These are phyloP conservation scores for Aciculosporium take DNA, from an alignment of 2,329 filamentous ascomycete genomes.

Conservation along the genomic window DNA sequence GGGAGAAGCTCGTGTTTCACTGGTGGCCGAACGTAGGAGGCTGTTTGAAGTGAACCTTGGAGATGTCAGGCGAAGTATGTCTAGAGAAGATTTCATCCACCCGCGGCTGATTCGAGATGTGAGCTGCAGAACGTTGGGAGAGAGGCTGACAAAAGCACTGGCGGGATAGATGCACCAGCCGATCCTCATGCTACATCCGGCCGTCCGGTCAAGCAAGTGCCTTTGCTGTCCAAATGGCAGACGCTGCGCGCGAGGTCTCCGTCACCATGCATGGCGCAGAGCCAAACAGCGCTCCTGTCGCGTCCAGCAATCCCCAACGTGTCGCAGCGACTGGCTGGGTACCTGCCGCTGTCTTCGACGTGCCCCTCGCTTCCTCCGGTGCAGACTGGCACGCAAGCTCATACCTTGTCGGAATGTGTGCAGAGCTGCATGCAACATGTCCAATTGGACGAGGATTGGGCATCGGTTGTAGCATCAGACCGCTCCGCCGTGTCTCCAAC, in stretches of 20 bases:
- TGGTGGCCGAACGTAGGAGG: slow-evolving; percentile 13
- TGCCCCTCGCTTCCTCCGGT: slow-evolving; percentile 4
- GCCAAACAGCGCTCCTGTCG: slow-evolving; percentile 4
- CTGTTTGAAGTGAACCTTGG: slow-evolving; percentile 11
- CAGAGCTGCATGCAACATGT: neutral
- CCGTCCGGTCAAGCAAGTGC: neutral
- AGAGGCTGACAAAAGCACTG: neutral
- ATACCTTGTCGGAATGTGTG: slow-evolving; percentile 3
- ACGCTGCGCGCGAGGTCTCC: slow-evolving; percentile 2
- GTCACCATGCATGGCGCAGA: slow-evolving; percentile 4
- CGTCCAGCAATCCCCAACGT: slow-evolving; percentile 3
- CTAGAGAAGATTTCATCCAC: neutral
- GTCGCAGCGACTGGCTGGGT: slow-evolving; percentile 4
- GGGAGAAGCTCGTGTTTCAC: slow-evolving; percentile 3
- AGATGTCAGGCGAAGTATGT: neutral
- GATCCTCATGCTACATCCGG: neutral
- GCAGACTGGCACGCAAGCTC: neutral
- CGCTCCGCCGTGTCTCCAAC: neutral
- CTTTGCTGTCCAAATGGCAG: neutral
- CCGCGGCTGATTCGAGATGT: neutral
- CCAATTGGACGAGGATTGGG: neutral
- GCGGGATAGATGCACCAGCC: neutral
- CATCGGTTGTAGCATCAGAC: neutral
- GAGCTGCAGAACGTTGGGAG: neutral
- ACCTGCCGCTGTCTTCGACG: slow-evolving; percentile 5